Conservation (phyloP, 2,329 filamentous ascomycete genomes). For the Lecanosticta acicola region DNA sequence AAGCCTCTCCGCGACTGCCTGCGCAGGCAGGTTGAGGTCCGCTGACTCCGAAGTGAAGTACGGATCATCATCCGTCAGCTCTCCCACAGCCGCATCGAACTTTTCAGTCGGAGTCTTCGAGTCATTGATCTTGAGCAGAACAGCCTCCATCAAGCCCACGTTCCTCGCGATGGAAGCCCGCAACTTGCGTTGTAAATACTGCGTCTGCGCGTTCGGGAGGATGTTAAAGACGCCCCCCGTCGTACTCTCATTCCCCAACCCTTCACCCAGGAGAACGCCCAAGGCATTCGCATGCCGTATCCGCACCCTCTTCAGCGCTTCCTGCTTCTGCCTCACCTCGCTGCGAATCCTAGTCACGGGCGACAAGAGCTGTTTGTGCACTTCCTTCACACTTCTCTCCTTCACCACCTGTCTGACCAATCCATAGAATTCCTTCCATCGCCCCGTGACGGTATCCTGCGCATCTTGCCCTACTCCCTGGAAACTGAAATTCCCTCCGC, state of each 20-base stretch:
- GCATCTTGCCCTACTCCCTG: conserved; percentile 27
- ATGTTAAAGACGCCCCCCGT: conserved; percentile 26
- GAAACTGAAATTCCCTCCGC: conserved; percentile 28
- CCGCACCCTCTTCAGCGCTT: conserved; percentile 63
- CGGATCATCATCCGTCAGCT: conserved; percentile 50
- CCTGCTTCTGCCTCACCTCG: conserved; percentile 70
- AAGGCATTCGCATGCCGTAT: conserved; percentile 80
- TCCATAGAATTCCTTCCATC: conserved; percentile 60
- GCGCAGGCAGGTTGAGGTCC: conserved; percentile 32
- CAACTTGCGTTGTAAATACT: conserved; percentile 47
- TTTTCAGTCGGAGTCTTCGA: conserved; percentile 52
- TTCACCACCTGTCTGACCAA: conserved; percentile 70
- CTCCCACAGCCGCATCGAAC: conserved; percentile 52
- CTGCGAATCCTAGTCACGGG: conserved; percentile 70
- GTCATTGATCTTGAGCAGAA: conserved; percentile 65
- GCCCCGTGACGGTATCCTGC: conserved; percentile 26
- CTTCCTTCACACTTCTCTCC: conserved; percentile 64
- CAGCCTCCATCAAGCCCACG: conserved; percentile 78
- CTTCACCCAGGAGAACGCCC: conserved; percentile 82
- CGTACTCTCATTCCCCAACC: conserved; percentile 54
- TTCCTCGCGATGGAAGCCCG: conserved; percentile 74
- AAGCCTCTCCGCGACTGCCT: conserved; percentile 61
- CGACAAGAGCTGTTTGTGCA: conserved; percentile 67
- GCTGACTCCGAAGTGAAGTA: conserved; percentile 38
- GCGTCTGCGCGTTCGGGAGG: conserved; percentile 1